These are phyloP conservation scores for Paramarasmius palmivorus DNA, from an alignment of 1,284 basidiomycete species.

Conservation along the genomic window DNA sequence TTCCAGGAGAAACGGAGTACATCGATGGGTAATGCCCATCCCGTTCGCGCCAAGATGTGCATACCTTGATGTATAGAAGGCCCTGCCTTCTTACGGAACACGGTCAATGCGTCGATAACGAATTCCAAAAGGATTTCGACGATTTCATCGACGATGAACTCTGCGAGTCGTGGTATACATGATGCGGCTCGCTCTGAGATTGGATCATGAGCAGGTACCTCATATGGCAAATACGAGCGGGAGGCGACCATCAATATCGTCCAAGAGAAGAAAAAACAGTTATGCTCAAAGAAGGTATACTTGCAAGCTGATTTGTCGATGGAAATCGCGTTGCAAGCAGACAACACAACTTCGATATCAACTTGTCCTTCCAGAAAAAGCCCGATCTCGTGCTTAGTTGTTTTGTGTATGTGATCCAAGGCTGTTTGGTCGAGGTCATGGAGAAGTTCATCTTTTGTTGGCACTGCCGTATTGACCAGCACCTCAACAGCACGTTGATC, in stretches of 20 bases:
- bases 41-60: no score
- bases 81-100: no score
- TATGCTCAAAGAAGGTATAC: not conserved
- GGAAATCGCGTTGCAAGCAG: not conserved
- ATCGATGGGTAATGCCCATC: no score
- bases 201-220: not conserved
- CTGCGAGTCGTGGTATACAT: not conserved
- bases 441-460: no score
- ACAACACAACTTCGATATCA: not conserved
- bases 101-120: no score
- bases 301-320: not conserved
- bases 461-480: no score
- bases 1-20: no score
- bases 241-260: constrained; percentile 4
- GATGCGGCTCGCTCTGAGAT: not conserved
- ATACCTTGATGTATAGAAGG: no score
- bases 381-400: not conserved
- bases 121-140: no score
- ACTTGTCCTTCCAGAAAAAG: not conserved
- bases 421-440: no score
- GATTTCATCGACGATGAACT: not conserved
- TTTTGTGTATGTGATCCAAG: not conserved
- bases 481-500: no score
- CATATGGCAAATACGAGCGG: not conserved
- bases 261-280: constrained; percentile 9